Conservation (phyloP, 495 filamentous ascomycete species). For the Aspergillus taichungensis region DNA sequence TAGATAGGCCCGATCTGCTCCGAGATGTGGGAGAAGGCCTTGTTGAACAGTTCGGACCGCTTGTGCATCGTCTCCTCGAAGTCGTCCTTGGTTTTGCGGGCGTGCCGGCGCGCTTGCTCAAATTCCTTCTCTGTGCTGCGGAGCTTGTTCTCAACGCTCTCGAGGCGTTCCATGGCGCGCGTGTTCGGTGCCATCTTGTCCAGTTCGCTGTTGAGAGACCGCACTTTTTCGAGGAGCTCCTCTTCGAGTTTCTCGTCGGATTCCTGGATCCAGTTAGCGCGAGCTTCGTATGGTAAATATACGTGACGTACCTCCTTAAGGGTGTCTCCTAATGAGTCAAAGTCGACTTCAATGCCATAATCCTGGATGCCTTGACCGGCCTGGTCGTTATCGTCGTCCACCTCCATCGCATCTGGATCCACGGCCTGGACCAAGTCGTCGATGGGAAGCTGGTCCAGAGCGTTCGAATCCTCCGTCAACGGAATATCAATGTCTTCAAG, state of each 20-base stretch:
- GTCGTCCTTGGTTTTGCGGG: slow-evolving; percentile 66
- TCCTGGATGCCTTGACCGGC: slow-evolving; percentile 50
- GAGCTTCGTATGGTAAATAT: neutral
- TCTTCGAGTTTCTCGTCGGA: slow-evolving; percentile 66
- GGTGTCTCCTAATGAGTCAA: slow-evolving; percentile 76
- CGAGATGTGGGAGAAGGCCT: slow-evolving; percentile 88
- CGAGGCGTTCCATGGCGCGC: slow-evolving; percentile 87
- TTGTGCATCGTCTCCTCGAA: slow-evolving; percentile 74
- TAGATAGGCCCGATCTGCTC: slow-evolving; percentile 92
- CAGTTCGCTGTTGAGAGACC: slow-evolving; percentile 62
- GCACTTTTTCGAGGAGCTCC: slow-evolving; percentile 70
- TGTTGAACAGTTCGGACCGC: slow-evolving; percentile 87
- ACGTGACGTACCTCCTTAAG: slow-evolving; percentile 59
- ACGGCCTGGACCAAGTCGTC: slow-evolving; percentile 66
- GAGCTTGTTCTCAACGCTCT: slow-evolving; percentile 74
- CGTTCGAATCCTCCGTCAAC: slow-evolving; percentile 59
- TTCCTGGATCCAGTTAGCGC: slow-evolving; percentile 39
- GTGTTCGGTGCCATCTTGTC: slow-evolving; percentile 94
- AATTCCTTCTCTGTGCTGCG: slow-evolving; percentile 82
- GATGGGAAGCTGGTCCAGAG: slow-evolving; percentile 76
- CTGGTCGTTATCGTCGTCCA: slow-evolving; percentile 55
- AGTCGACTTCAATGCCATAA: slow-evolving; percentile 90
- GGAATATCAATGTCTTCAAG: slow-evolving; percentile 88
- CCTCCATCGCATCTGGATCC: slow-evolving; percentile 76
- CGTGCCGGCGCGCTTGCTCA: slow-evolving; percentile 65